Conservation (phyloP, 176 grass and related monocot genomes). For the maize (Zea mays) region DNA sequence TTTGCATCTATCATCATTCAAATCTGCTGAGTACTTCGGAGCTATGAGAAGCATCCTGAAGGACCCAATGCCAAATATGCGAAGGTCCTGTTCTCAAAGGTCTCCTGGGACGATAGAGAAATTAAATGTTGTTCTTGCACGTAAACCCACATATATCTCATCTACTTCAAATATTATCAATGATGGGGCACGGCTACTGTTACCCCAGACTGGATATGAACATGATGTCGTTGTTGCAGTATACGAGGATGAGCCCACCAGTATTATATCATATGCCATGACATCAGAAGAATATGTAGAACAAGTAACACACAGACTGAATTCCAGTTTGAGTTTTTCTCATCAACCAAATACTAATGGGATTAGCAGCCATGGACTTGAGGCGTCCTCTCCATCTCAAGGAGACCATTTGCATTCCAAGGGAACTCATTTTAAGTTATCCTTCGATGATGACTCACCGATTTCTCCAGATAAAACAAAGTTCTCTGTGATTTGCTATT, state of each 20-base stretch:
- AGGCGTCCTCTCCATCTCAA: constrained; percentile 31
- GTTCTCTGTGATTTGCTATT: constrained; percentile 90
- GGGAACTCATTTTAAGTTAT: constrained; percentile 77
- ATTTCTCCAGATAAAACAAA: constrained; percentile 77
- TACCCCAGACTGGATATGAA: constrained; percentile 62
- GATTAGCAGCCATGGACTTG: constrained; percentile 36
- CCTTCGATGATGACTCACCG: constrained; percentile 73
- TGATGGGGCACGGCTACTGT: constrained; percentile 72
- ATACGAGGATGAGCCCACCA: constrained; percentile 96
- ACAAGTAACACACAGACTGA: constrained; percentile 40
- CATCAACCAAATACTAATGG: constrained; percentile 33
- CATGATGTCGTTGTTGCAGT: constrained; percentile 63
- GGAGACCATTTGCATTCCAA: constrained; percentile 47
- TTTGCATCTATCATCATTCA: constrained; percentile 56
- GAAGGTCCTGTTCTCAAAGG: constrained; percentile 79
- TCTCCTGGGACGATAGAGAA: constrained; percentile 62
- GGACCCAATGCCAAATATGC: constrained; percentile 63
- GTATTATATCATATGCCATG: constrained; percentile 89
- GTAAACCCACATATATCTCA: constrained; percentile 56
- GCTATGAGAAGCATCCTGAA: constrained; percentile 45
- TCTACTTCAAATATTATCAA: constrained; percentile 47
- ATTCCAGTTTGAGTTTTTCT: constrained; percentile 51
- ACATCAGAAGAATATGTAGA: constrained; percentile 58
- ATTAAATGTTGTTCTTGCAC: constrained; percentile 59
- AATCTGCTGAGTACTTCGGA: constrained; percentile 57